phyloP scores from a whole-genome alignment of 177 flowering plant genomes.

The Telopea speciosissima region DNA sequence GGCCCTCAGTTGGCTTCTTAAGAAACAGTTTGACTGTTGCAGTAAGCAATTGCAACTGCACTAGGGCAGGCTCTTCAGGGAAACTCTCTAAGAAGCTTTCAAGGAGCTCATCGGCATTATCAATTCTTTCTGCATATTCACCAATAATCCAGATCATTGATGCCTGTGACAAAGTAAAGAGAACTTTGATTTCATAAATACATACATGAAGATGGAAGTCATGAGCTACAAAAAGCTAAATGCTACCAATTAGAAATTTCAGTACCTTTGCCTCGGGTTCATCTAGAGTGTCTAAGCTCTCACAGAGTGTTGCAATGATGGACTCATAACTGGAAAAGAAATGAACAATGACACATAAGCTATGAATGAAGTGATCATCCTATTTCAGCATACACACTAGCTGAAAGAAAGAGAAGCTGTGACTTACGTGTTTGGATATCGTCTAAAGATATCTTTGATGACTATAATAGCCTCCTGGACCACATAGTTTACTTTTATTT shows the following conservation, averaged over 20 bases:
- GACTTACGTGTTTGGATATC: constrained; percentile 96
- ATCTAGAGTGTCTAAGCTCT: constrained; percentile 95
- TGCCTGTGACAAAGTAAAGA: constrained; percentile 43
- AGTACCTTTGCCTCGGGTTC: constrained; percentile 99
- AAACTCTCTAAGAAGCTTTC: constrained; percentile 96
- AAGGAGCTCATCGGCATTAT: constrained; percentile 98
- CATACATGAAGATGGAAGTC: not conserved
- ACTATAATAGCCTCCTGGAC: constrained; percentile 99
- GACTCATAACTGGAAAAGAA: constrained; percentile 75
- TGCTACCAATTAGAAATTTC: not conserved
- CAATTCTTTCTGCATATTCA: constrained; percentile 99
- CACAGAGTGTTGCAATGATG: constrained; percentile 98
- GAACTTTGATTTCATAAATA: not conserved
- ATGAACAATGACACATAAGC: constrained; percentile 8
- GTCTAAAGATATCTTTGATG: constrained; percentile 94
- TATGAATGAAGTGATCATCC: constrained; percentile 4
- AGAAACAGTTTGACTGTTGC: constrained; percentile 96
- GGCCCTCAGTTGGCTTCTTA: constrained; percentile 99
- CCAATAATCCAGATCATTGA: constrained; percentile 99
- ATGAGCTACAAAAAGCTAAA: not conserved
- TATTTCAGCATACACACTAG: not conserved
- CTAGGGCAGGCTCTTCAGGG: constrained; percentile 97
- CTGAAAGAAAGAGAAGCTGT: not conserved
- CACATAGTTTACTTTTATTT: constrained; percentile 97
- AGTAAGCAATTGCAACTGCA: constrained; percentile 91